Base-by-base conservation (phyloP, 805 yeast genomes). In the Ogataea siamensis region DNA sequence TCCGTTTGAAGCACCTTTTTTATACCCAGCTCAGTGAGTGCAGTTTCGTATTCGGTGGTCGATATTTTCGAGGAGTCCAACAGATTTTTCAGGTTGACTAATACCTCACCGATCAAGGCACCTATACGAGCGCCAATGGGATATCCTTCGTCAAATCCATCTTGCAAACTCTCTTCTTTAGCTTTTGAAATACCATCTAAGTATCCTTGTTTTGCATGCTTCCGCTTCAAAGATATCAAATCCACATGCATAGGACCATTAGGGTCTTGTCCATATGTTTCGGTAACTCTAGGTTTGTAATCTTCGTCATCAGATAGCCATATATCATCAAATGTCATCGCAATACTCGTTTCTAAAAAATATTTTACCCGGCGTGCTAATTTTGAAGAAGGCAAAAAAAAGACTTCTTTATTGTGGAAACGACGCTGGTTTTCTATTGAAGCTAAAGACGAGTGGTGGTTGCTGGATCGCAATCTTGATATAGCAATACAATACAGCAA, bases 111-210 rank as follows among this genome's bases (percentile, higher is more conserved):
- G 0, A 79, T 80, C 11, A 63, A 47, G 0, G 73, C 62, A 0
- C 95, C 97, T 2, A 88, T 44, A 2, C 53, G 54, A 0, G 93
- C 87, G 1, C 98, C 98, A 2, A 64, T 52, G 0, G 86, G 87
- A 49, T 78, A 89, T 0, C 91, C 91, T 2, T 65, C 70, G 56
- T 89, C 94, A 54, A 91, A 89, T 0, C 96, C 96, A 9, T 64
- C 54, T 54, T 89, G 97, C 16, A 87, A 63, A 27, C 81, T 75
- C 6, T 62, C 60, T 47, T 85, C 94, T 50, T 86, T 81, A 4
- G 87, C 76, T 11, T 58, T 61, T 1, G 86, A 68, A 5, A 89
- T 54, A 0, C 97, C 98, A 43, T 83, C 95, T 4, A 87, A 60
- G 49, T 86, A 89, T 0, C 97, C 98, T 45, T 82, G 82, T 46